Conservation (phyloP, 2,329 filamentous ascomycete species). For the Claviceps maximensis region DNA sequence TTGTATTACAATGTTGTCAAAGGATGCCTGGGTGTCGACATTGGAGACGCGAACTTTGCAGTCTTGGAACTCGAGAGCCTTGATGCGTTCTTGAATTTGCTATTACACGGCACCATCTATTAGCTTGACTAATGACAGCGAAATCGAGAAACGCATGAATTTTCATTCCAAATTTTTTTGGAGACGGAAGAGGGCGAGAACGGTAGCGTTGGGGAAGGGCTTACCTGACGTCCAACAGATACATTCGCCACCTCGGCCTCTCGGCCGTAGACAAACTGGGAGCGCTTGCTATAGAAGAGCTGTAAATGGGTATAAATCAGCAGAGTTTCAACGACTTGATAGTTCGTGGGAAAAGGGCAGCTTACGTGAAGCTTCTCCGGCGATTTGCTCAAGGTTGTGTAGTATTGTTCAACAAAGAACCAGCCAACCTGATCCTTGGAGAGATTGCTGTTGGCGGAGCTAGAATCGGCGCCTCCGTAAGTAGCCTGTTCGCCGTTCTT, state of each 20-base stretch:
- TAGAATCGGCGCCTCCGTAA: conserved; percentile 20
- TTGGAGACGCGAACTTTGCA: conserved; percentile 98
- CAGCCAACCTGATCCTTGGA: conserved; percentile 93
- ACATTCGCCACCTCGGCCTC: conserved; percentile 84
- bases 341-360: conserved; percentile 11
- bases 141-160: neutral
- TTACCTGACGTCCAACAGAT: conserved; percentile 72
- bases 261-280: conserved; percentile 83
- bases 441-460: conserved; percentile 32
- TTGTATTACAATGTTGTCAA: conserved; percentile 89
- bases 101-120: conserved; percentile 23
- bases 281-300: conserved; percentile 94
- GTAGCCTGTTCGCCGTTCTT: conserved; percentile 26
- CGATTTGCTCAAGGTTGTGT: conserved; percentile 88
- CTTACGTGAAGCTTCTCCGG: conserved; percentile 81
- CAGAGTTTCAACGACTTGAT: neutral
- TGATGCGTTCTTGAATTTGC: conserved; percentile 91
- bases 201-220: no score
- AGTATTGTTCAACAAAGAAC: conserved; percentile 99
- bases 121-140: conserved; percentile 2
- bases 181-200: no score
- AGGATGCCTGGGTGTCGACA: conserved; percentile 89
- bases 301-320: conserved; percentile 14
- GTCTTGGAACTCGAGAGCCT: conserved; percentile 84
- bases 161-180: neutral